These are phyloP conservation scores for Helichrysum umbraculigerum DNA, from an alignment of 129 eudicot genomes.

Conservation along the genomic window DNA sequence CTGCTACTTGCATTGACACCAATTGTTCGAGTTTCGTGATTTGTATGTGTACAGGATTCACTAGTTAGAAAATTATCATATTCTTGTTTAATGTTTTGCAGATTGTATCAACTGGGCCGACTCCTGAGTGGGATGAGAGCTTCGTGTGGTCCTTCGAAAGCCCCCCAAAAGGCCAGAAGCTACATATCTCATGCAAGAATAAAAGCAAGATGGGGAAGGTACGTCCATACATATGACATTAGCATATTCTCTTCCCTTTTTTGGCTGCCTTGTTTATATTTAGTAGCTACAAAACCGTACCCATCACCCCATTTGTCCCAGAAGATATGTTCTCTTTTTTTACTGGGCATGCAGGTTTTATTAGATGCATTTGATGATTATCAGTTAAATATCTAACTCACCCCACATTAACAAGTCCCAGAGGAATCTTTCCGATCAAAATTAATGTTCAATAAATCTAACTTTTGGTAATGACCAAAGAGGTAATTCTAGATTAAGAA, in stretches of 20 bases:
- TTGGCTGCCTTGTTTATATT: background rate
- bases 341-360: background rate
- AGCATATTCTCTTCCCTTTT: background rate
- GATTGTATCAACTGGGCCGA: conserved; percentile 93
- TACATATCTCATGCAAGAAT: conserved; percentile 95
- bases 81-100: conserved; percentile 35
- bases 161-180: conserved; percentile 99
- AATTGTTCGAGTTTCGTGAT: no score
- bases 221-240: conserved; percentile 24
- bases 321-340: background rate
- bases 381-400: background rate
- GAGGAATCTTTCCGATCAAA: background rate
- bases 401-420: background rate
- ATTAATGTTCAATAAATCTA: background rate
- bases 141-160: conserved; percentile 97
- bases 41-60: background rate
- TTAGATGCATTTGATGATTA: background rate
- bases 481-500: background rate
- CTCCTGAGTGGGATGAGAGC: conserved; percentile 95
- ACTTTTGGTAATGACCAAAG: conserved; percentile 7
- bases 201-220: conserved; percentile 99
- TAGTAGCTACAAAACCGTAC: background rate
- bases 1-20: no score
- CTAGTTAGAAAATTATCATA: conserved; percentile 11
- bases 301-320: background rate